Base-by-base conservation (phyloP, 768 basidiomycete genomes). In the Podaxis rugospora region DNA sequence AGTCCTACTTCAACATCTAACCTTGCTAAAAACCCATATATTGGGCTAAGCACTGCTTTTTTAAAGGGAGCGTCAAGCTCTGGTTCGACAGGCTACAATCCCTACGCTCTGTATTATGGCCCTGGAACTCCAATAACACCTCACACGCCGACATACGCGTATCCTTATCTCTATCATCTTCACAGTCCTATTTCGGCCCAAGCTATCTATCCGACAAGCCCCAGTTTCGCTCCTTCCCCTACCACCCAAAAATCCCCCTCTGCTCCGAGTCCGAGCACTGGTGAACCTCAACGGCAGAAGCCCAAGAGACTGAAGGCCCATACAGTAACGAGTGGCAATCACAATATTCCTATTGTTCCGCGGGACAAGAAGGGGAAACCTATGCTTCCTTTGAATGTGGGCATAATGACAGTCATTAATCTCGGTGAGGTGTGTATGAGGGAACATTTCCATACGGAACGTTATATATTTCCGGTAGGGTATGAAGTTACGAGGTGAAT, bases 391-490 rank as follows among this genome's bases (percentile, higher is more conserved):
- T 74, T 93, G 35, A 89, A 86, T 66, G 90, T 93, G 16, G 92
- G 92, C 35, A 93, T 93, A 69, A 92, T 93, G 89, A 91, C 89
- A 1, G 86, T 94, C 25, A 78, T 87, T 59, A 84, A 68, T 62
- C 76, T 94, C 0, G 92, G 92, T 2, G 83, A 85, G 55, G 85
- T 93, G 5, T 91, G 89, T 68, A 84, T 87, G 85, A 80, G 89
- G 32, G 90, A 92, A 64, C 89, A 92, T 69, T 93, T 92, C 68
- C 89, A 92, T 69, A 92, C 92, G 0, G 91, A 93, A 70, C 78
- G 92, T 55, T 93, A 93, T 69, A 93, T 94, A 64, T 94, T 92
- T 67, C 92, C 92, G 9, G 88, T 93, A 42, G 90, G 90, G 14
- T 93, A 92, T 69, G 89, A 91, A 68, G 89, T 92, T 4, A 88